Evolutionary conservation across 371 early-diverging fungal species (phyloP), one percentile per base, ranked within the genome.

Genomic region (Apophysomyces trapeziformis): DNA sequence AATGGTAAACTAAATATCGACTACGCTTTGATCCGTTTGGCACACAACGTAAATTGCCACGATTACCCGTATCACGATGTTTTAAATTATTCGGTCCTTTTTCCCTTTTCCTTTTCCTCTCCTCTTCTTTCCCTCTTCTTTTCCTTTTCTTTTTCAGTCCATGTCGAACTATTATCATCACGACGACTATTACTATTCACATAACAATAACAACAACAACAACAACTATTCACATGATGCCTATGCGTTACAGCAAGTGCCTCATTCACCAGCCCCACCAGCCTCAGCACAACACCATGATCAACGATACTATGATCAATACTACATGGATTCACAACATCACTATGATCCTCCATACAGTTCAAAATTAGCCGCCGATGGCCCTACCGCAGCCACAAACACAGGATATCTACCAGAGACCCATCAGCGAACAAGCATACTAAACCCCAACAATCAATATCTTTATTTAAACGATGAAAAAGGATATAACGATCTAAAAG

Each of bases 121-220:
- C 1, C 26, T 1, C 26, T 26, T 26, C 26, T 26, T 26, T 26
- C 26, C 26, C 26, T 26, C 26, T 26, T 32, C 39, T 47, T 60
- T 35, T 65, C 14, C 39, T 58, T 13, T 39, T 44, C 57, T 58
- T 26, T 45, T 18, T 18, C n/a, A 16, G 11, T 14, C 37, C 60
- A 68, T 68, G 68, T 58, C 68, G 16, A 58, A 60, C 57, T 65
- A 70, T 63, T 66, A 61, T n/a, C 41, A 60, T 39, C 57, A 57
- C 32, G 46, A 60, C 38, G 38, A 64, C 41, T 26, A 66, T 41
- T 43, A 37, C 13, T 43, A 43, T 43, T 12, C 43, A 9, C 43
- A 43, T 1, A 43, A 43, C 14, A 43, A 12, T 12, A 43, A 43
- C 14, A 43, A 43, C 43, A 43, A 43, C 43, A 43, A 43, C 14